These are phyloP conservation scores for Myriangium duriaei DNA, from an alignment of 2,329 filamentous ascomycete species.

Conservation along the genomic window DNA sequence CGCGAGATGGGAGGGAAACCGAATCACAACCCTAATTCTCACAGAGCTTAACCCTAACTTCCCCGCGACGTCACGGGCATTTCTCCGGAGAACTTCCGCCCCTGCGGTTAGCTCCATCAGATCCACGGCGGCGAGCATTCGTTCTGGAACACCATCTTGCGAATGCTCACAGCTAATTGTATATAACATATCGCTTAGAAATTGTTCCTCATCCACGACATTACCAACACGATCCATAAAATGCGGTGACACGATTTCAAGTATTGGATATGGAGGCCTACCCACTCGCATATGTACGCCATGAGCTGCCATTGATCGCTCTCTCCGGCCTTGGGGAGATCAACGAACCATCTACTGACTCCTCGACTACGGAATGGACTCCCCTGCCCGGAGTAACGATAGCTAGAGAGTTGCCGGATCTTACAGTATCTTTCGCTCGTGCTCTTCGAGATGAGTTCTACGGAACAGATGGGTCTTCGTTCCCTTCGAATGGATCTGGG, in stretches of 20 bases:
- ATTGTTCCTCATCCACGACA: too few species aligned
- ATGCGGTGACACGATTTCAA: background rate
- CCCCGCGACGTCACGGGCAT: background rate
- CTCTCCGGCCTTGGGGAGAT: slow-evolving; percentile 58
- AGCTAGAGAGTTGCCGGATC: slow-evolving; percentile 55
- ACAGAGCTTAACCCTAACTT: background rate
- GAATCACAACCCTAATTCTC: too few species aligned
- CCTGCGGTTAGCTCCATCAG: background rate
- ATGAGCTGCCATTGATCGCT: slow-evolving; percentile 75
- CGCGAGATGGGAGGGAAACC: too few species aligned
- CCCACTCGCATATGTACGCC: slow-evolving; percentile 65
- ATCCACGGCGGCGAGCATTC: too few species aligned
- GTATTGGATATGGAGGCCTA: slow-evolving; percentile 61
- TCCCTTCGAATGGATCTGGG: slow-evolving; percentile 55
- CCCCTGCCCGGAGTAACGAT: slow-evolving; percentile 42
- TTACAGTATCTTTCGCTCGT: slow-evolving; percentile 53
- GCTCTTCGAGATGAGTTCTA: slow-evolving; percentile 55
- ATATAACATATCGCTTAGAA: too few species aligned
- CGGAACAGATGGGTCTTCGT: slow-evolving; percentile 49
- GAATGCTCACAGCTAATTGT: too few species aligned
- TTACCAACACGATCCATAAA: too few species aligned
- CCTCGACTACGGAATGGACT: background rate
- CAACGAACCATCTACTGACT: slow-evolving; percentile 4
- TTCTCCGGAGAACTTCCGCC: background rate
- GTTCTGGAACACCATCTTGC: too few species aligned